Conservation (phyloP, 208 protist species). For the Willaertia magna region DNA sequence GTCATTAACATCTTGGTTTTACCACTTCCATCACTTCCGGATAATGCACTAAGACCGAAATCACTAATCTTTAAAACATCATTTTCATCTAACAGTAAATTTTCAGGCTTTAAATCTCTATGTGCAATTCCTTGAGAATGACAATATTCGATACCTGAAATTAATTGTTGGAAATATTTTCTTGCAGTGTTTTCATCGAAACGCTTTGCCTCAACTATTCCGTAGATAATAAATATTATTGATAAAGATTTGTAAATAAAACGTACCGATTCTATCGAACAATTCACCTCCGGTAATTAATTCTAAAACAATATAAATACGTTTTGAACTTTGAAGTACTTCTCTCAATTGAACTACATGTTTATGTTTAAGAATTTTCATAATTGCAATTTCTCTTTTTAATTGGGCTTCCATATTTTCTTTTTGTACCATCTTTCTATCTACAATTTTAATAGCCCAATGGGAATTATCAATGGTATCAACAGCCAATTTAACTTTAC, state of each 20-base stretch:
- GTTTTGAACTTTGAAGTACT: conserved; percentile 39
- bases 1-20: conserved; percentile 19
- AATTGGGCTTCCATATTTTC: conserved; percentile 48
- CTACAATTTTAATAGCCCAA: conserved; percentile 62
- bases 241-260: not conserved
- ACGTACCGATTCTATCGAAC: conserved; percentile 64
- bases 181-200: conserved; percentile 65
- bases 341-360: conserved; percentile 46
- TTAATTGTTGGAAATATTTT: conserved; percentile 83
- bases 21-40: not conserved
- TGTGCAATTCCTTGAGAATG: conserved; percentile 27
- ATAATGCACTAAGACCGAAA: conserved; percentile 22
- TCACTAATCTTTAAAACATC: conserved; percentile 19
- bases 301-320: conserved; percentile 33
- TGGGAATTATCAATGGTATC: conserved; percentile 20
- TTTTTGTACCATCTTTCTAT: conserved; percentile 54
- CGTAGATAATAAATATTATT: not conserved
- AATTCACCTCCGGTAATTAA: conserved; percentile 66
- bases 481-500: conserved; percentile 22
- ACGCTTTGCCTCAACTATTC: conserved; percentile 40
- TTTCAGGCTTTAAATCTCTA: conserved; percentile 43
- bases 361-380: conserved; percentile 43
- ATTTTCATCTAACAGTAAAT: not conserved
- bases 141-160: conserved; percentile 27
- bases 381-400: conserved; percentile 61